Evolutionary conservation across 768 basidiomycete species (phyloP).

Genomic region (Chalciporus chontae): DNA sequence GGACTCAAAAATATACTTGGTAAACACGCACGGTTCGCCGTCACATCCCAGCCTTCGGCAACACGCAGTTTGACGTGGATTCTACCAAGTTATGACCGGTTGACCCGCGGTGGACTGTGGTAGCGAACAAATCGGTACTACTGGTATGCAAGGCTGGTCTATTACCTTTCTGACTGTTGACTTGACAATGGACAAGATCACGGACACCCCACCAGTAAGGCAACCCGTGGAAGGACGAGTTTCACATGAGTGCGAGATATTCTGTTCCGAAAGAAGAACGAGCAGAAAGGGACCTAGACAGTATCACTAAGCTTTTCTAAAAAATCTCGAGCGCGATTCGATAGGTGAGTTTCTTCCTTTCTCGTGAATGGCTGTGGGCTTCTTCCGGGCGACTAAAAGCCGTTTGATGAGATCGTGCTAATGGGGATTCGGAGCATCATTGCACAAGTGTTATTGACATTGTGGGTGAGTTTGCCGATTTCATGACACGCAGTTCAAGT

Average conservation of each 20-base stretch:
- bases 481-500: constrained; percentile 10
- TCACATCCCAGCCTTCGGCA: constrained; percentile 16
- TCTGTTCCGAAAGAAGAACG: constrained; percentile 20
- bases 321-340: constrained; percentile 26
- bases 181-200: constrained; percentile 24
- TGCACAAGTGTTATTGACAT: background rate
- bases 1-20: constrained; percentile 7
- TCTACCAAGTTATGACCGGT: too few relatives aligned
- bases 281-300: constrained; percentile 20
- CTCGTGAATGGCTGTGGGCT: constrained; percentile 14
- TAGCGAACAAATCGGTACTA: background rate
- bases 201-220: constrained; percentile 20
- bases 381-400: constrained; percentile 19
- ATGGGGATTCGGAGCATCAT: constrained; percentile 26
- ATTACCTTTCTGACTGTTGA: constrained; percentile 23
- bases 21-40: constrained; percentile 8
- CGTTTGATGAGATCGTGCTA: constrained; percentile 20
- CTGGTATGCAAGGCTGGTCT: constrained; percentile 7
- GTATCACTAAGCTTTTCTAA: constrained; percentile 13
- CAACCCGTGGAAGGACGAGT: background rate
- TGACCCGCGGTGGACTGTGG: constrained; percentile 11
- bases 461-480: constrained; percentile 21
- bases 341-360: constrained; percentile 15
- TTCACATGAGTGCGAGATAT: constrained; percentile 8
- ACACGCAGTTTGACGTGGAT: constrained; percentile 16